Base-by-base conservation (phyloP, 257 asterid genomes). In the Ophiorrhiza pumila region DNA sequence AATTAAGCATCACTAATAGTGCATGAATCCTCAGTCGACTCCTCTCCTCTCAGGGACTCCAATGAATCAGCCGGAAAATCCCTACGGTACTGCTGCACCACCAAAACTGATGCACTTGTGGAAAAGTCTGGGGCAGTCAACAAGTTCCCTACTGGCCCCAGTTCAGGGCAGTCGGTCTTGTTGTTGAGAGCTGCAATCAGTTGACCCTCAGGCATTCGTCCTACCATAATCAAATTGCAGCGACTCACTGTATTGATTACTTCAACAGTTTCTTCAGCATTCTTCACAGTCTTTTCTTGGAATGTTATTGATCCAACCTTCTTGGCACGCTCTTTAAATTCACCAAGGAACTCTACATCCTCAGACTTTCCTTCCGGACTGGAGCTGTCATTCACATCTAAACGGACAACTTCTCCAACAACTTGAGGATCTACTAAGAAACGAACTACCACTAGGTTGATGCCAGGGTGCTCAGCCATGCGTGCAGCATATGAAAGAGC, bases 381-480 rank as follows among this genome's bases (percentile, higher is more conserved):
- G 29, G 49, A 6, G 12, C 0, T 56, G 31, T 76, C 78, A 12
- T 58, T 23, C 2, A 82, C 49, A n/a, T 80, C 78, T 7, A 87
- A 1, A 0, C 25, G 46, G 32, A 85, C 79, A 34, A 39, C 23
- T 3, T 29, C 68, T 10, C 83, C 89, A 11, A 4, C 74, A 32
- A 77, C 76, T 53, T 69, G 62, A 0, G 87, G 76, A 61, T 86
- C 83, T 0, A 76, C 71, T 43, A 77, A 6, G 66, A 89, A 84
- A 20, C 76, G 85, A 15, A 89, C 79, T 6, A 78, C 81, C 35
- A 60, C 74, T 35, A 89, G 31, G 2, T 31, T 74, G 62, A 85
- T 73, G 5, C 88, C 90, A 0, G 91, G 91, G 67, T 85, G 91
- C 76, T 88, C 88, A 1, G 94, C 87, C 87, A 88, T 88, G 47